Base-by-base conservation (phyloP, 2,329 filamentous ascomycete genomes). In the Pseudogymnoascus sp. region DNA sequence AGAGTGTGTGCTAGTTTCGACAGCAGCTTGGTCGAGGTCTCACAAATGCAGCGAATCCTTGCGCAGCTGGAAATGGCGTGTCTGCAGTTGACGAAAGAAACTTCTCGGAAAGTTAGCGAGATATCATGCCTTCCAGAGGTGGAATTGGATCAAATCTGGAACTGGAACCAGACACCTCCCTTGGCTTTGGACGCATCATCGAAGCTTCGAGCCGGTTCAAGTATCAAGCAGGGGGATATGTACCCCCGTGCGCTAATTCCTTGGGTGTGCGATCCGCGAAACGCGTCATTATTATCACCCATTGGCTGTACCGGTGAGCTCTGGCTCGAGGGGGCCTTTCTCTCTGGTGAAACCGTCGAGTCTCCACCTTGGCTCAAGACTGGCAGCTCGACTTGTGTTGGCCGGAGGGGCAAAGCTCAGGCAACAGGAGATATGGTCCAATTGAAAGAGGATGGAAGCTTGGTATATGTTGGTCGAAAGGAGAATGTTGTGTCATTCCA, bases 1-100 rank as follows among this genome's bases (percentile, higher is more conserved):
- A 68, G 75, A 61, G 71, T 78, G 9, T 75, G 73, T 20, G 76
- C 76, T 1, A 78, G 72, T 64, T 78, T 77, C 37, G 76, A 78
- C 43, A 72, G 65, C 59, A 71, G 66, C 18, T 35, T 76, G n/a
- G 67, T 77, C 18, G 64, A 70, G 35, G 61, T 68, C 1, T 9
- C 63, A 1, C 72, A 76, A 58, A 76, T 77, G 75, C 62, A 74
- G 57, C 65, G 71, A 12, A 69, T 75, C 6, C 69, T 76, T 47
- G 66, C 53, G 7, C 73, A 75, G 62, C 65, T 77, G 12, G 71
- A 74, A 61, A 67, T 64, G 6, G 73, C 67, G 8, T 68, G 64
- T 58, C 53, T 57, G 28, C 39, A 64, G 43, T 59, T 69, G 37
- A 63, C 39, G 2, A 71, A 67, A 8, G 67, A 67, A 28, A 63